Conservation (phyloP, 225 moss, liverwort and hornwort species). For the Ulota crispa region DNA sequence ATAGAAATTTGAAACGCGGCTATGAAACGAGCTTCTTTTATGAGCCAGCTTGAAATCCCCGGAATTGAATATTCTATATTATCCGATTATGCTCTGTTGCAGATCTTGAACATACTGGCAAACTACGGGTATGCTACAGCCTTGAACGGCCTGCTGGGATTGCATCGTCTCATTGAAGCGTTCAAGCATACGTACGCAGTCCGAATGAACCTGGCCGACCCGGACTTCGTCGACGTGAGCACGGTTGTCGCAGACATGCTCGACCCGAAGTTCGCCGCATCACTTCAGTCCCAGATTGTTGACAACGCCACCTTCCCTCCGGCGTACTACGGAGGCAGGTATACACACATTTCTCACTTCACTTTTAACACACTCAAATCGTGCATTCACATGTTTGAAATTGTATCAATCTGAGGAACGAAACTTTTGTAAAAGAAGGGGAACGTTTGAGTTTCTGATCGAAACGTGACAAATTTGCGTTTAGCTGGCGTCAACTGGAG, state of each 20-base stretch:
- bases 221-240: conserved; percentile 55
- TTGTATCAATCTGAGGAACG: background rate
- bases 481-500: conserved; percentile 56
- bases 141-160: conserved; percentile 42
- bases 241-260: conserved; percentile 77
- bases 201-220: conserved; percentile 68
- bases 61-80: background rate
- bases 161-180: conserved; percentile 78
- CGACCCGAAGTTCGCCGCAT: conserved; percentile 52
- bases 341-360: background rate
- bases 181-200: conserved; percentile 88
- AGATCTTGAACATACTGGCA: conserved; percentile 84
- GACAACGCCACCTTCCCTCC: conserved; percentile 72
- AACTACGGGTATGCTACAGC: conserved; percentile 37
- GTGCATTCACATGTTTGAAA: background rate
- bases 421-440: background rate
- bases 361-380: background rate
- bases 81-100: conserved; percentile 13
- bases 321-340: conserved; percentile 86
- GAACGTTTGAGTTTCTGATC: background rate
- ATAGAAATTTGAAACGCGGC: too few relatives aligned
- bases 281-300: conserved; percentile 48
- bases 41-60: background rate
- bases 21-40: too few relatives aligned
- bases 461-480: background rate